phyloP scores from a whole-genome alignment of 2,329 filamentous ascomycete species.

The Aspergillus proliferans region DNA sequence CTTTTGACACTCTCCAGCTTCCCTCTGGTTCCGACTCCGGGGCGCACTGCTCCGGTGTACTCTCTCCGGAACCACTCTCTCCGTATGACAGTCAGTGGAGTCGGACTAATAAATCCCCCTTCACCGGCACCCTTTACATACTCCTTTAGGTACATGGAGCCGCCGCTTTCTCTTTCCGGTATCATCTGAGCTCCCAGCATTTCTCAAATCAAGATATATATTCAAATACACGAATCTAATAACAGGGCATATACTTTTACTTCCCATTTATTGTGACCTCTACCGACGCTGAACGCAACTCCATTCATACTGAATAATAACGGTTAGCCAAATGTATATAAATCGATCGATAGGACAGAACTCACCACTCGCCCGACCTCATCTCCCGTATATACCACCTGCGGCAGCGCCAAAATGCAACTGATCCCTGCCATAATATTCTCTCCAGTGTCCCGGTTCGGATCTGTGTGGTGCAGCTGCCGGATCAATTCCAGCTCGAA shows the following conservation, averaged over 20 bases:
- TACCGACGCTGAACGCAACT: conserved; percentile 49
- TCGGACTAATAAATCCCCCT: too few relatives aligned
- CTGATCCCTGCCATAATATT: conserved; percentile 65
- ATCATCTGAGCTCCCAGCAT: too few relatives aligned
- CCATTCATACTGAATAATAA: conserved; percentile 48
- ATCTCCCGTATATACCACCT: conserved; percentile 85
- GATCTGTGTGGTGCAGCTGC: conserved; percentile 72
- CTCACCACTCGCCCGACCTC: conserved; percentile 85
- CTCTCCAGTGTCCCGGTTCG: conserved; percentile 54
- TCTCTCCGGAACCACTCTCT: not conserved
- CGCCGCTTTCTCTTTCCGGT: too few relatives aligned
- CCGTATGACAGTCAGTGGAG: too few relatives aligned
- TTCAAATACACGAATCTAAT: too few relatives aligned
- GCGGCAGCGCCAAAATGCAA: conserved; percentile 76
- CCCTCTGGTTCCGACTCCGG: not conserved
- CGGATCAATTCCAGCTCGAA: conserved; percentile 77
- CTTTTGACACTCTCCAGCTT: not conserved
- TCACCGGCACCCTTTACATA: too few relatives aligned
- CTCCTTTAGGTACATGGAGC: too few relatives aligned
- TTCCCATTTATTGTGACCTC: not conserved
- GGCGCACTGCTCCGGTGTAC: not conserved
- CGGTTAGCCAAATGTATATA: conserved; percentile 12
- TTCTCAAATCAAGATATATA: too few relatives aligned
- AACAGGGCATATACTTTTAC: not conserved
- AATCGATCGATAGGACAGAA: conserved; percentile 16